Conservation (phyloP, 148 eudicot genomes). For the Rhododendron ovatum region DNA sequence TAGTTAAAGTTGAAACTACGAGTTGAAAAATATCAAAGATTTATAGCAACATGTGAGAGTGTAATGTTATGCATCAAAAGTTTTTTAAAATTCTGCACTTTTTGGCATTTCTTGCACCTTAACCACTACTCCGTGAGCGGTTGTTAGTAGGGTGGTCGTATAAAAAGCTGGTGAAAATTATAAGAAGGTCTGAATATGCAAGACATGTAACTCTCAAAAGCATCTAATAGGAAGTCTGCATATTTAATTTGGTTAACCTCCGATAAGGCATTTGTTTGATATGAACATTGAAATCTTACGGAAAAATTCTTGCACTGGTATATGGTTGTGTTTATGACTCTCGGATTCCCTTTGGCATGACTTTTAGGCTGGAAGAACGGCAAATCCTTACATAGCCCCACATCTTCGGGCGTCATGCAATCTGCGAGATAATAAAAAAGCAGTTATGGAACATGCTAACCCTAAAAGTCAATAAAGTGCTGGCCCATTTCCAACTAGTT, state of each 20-base stretch:
- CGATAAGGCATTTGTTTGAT: not conserved
- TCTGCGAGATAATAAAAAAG: slow-evolving; percentile 30
- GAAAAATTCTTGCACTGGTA: slow-evolving; percentile 54
- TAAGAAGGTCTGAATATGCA: not conserved
- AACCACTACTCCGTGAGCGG: not conserved
- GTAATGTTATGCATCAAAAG: not conserved
- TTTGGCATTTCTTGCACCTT: not conserved
- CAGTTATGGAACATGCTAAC: not conserved
- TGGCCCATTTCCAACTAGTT: not conserved
- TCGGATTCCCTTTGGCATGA: slow-evolving; percentile 26
- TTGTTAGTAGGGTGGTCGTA: not conserved
- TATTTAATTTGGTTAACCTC: not conserved
- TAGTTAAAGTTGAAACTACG: not conserved
- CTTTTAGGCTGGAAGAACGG: slow-evolving; percentile 51
- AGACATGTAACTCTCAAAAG: not conserved
- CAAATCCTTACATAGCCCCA: slow-evolving; percentile 55
- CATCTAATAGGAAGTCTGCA: not conserved
- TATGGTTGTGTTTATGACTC: slow-evolving; percentile 59
- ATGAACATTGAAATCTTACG: slow-evolving; percentile 25
- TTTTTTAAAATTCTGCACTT: not conserved
- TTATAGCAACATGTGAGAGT: not conserved
- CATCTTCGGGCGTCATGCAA: slow-evolving; percentile 69
- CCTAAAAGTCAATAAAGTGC: not conserved
- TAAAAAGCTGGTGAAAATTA: not conserved
- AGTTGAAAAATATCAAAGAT: not conserved